These are phyloP conservation scores for Dactylonectria macrodidyma DNA, from an alignment of 2,329 filamentous ascomycete genomes.

Conservation along the genomic window DNA sequence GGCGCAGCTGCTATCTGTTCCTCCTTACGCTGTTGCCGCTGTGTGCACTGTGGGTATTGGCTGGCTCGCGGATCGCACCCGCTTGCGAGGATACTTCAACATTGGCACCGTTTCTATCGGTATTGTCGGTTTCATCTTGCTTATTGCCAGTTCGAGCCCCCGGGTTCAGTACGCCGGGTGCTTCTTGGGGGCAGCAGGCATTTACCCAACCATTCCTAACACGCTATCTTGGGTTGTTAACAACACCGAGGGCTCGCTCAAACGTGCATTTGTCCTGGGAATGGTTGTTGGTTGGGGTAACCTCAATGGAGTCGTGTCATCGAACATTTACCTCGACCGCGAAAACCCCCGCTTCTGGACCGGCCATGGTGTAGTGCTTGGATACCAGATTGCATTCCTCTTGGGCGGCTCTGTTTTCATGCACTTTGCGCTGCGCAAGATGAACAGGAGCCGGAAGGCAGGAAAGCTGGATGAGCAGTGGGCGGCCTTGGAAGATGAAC, in stretches of 20 bases:
- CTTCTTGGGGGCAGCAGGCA: conserved; percentile 79
- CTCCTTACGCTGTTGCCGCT: conserved; percentile 73
- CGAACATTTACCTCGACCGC: conserved; percentile 72
- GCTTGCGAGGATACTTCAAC: conserved; percentile 76
- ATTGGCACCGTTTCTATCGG: conserved; percentile 74
- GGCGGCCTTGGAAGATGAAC: conserved; percentile 66
- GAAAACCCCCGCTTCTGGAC: conserved; percentile 51
- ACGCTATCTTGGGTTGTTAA: conserved; percentile 81
- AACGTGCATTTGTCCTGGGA: conserved; percentile 80
- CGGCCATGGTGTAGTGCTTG: conserved; percentile 76
- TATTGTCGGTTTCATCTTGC: conserved; percentile 77
- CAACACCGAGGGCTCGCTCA: conserved; percentile 73
- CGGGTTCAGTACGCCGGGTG: conserved; percentile 77
- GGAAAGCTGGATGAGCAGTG: conserved; percentile 71
- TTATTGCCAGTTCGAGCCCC: conserved; percentile 68
- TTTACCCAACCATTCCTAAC: conserved; percentile 80
- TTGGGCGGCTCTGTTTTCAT: conserved; percentile 76
- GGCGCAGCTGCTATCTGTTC: conserved; percentile 71
- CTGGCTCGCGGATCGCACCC: conserved; percentile 75
- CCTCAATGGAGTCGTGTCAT: conserved; percentile 75
- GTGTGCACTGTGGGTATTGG: conserved; percentile 75
- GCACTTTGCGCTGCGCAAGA: conserved; percentile 68
- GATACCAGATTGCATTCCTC: conserved; percentile 75
- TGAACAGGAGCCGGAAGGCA: conserved; percentile 71
- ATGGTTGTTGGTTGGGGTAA: conserved; percentile 86